Conservation (phyloP, 345 rosid species). For the Alliaria petiolata region DNA sequence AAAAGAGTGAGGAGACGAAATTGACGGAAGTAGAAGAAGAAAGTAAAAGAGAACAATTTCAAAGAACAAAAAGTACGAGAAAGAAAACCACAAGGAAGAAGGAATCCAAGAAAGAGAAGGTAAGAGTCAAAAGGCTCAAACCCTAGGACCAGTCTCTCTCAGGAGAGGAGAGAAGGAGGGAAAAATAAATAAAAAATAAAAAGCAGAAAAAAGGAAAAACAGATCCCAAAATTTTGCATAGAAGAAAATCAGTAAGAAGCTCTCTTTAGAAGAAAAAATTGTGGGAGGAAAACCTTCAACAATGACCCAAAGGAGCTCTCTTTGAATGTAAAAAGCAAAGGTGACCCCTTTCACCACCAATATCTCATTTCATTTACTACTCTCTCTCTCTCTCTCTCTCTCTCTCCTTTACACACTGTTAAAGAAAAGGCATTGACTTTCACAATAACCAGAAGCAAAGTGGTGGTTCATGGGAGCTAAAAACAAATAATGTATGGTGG, state of each 20-base stretch:
- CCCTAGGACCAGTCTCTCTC: slow-evolving; percentile 51
- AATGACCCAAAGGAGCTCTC: background rate
- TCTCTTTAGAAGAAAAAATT: background rate
- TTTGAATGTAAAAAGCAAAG: slow-evolving; percentile 36
- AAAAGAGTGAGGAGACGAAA: slow-evolving; percentile 21
- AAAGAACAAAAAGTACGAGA: slow-evolving; percentile 28
- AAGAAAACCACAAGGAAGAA: slow-evolving; percentile 29
- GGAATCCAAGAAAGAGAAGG: slow-evolving; percentile 40
- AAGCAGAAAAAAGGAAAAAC: slow-evolving; percentile 2
- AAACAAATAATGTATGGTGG: slow-evolving; percentile 3
- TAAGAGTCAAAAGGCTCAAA: slow-evolving; percentile 44
- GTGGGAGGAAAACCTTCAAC: background rate
- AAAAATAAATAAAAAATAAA: background rate
- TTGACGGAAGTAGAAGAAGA: slow-evolving; percentile 33
- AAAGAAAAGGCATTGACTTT: slow-evolving; percentile 66
- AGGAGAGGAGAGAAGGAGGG: slow-evolving; percentile 7
- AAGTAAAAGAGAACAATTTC: slow-evolving; percentile 19
- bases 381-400: too few relatives aligned
- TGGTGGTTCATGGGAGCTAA: slow-evolving; percentile 11
- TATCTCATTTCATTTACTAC: slow-evolving; percentile 25
- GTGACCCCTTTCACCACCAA: slow-evolving; percentile 38
- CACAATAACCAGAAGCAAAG: slow-evolving; percentile 20
- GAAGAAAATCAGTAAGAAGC: too few relatives aligned
- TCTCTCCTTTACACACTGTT: slow-evolving; percentile 38
- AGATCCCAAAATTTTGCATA: slow-evolving; percentile 49